These are phyloP conservation scores for Pelargonium fulgidum DNA, from an alignment of 441 rosid species.

Conservation along the genomic window DNA sequence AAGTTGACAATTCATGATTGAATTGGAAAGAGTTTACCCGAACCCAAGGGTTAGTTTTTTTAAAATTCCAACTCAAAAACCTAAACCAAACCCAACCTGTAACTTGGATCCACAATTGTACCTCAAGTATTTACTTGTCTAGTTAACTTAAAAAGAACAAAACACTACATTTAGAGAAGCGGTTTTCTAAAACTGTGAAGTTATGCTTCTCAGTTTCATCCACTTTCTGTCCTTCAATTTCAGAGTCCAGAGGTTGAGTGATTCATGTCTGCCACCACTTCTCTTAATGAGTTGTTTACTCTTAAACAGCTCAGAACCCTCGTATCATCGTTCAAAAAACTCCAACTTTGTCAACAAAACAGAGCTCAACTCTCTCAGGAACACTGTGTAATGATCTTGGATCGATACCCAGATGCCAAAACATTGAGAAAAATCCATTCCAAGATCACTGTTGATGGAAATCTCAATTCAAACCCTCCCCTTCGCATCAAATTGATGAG, in stretches of 20 bases:
- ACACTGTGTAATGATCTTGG: conserved; percentile 32
- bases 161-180: too few species aligned
- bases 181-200: too few species aligned
- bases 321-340: conserved; percentile 16
- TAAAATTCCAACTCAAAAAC: background rate
- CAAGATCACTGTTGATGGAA: conserved; percentile 25
- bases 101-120: too few species aligned
- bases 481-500: conserved; percentile 47
- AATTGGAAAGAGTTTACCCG: too few species aligned
- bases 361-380: conserved; percentile 18
- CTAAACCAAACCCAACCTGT: background rate
- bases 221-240: too few species aligned
- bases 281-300: background rate
- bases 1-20: too few species aligned
- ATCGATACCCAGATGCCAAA: conserved; percentile 38
- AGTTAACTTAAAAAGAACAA: too few species aligned
- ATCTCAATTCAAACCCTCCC: conserved; percentile 29
- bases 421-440: conserved; percentile 37
- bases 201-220: too few species aligned
- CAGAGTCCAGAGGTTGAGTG: too few species aligned
- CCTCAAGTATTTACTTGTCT: too few species aligned
- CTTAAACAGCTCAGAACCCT: conserved; percentile 19
- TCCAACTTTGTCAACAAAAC: conserved; percentile 12
- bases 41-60: too few species aligned
- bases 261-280: background rate